Conservation (phyloP, 2,329 filamentous ascomycete genomes). For the Aspergillus bombycis region DNA sequence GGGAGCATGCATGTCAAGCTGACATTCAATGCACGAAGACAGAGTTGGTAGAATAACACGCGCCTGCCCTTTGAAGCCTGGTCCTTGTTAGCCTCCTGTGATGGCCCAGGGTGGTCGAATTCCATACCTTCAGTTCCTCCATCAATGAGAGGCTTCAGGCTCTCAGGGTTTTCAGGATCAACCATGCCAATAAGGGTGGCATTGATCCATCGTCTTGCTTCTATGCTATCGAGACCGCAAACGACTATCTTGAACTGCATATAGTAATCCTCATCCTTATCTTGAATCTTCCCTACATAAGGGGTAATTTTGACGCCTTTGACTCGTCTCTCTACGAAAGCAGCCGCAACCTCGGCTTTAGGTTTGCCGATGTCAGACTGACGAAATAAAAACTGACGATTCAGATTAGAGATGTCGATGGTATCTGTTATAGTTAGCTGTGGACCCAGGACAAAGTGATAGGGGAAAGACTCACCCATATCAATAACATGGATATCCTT, state of each 20-base stretch:
- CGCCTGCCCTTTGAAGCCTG: constrained; percentile 93
- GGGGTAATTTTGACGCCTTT: constrained; percentile 90
- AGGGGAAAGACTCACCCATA: constrained; percentile 69
- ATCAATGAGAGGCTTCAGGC: constrained; percentile 90
- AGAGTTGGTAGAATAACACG: constrained; percentile 89
- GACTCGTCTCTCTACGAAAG: constrained; percentile 87
- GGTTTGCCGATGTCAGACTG: constrained; percentile 87
- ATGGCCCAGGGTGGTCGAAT: neutral
- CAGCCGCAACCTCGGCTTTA: constrained; percentile 91
- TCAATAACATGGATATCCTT: constrained; percentile 98
- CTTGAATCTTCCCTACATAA: constrained; percentile 93
- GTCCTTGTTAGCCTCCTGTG: neutral
- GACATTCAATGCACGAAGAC: constrained; percentile 96
- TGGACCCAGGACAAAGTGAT: neutral
- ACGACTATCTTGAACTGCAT: constrained; percentile 94
- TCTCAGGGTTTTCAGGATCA: constrained; percentile 79
- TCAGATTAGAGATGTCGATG: constrained; percentile 97
- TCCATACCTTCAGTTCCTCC: constrained; percentile 82
- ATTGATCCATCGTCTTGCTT: constrained; percentile 98
- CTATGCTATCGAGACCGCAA: constrained; percentile 94
- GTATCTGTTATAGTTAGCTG: constrained; percentile 66
- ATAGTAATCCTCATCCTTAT: constrained; percentile 95
- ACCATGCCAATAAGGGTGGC: constrained; percentile 89
- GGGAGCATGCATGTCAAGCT: constrained; percentile 98
- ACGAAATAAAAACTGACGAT: constrained; percentile 95